Evolutionary conservation across 1,284 basidiomycete genomes (phyloP).

Genomic region (Malassezia psittaci): DNA sequence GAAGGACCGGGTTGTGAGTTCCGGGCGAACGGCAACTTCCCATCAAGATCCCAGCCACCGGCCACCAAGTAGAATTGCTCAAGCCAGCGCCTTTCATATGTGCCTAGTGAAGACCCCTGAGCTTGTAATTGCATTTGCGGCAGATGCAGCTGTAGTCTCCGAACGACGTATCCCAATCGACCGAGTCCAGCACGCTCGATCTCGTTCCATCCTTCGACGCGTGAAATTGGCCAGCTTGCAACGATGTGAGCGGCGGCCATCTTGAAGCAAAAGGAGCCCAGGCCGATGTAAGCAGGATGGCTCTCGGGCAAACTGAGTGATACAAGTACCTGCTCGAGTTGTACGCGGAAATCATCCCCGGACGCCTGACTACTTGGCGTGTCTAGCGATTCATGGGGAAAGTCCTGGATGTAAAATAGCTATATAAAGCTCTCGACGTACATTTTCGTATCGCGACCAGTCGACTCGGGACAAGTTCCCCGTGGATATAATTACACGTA

Average conservation of each 20-base stretch:
- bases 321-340: constrained; percentile 23
- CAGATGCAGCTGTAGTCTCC: constrained; percentile 2
- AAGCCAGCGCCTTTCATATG: constrained; percentile 36
- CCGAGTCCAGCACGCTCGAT: constrained; percentile 35
- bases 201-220: constrained; percentile 25
- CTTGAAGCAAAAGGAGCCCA: constrained; percentile 20
- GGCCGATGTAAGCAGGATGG: constrained; percentile 18
- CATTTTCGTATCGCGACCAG: constrained; percentile 43
- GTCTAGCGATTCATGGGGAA: constrained; percentile 14
- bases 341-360: constrained; percentile 21
- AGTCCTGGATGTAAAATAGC: constrained; percentile 36
- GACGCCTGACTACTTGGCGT: neutral
- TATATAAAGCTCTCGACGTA: constrained; percentile 11
- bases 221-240: constrained; percentile 26
- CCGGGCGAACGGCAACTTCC: constrained; percentile 18
- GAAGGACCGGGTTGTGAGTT: neutral
- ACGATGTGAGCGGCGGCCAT: constrained; percentile 25
- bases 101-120: constrained; percentile 37
- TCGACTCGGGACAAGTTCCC: constrained; percentile 40
- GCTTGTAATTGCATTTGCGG: constrained; percentile 21
- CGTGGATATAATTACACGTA: constrained; percentile 29
- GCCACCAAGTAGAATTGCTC: constrained; percentile 40
- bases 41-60: constrained; percentile 20
- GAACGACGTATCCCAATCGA: constrained; percentile 26
- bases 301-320: constrained; percentile 25